A percentile compares a stretch with the other conserved stretches of the same genome.
These are phyloP conservation scores for Boletellus ananas DNA, from an alignment of 768 basidiomycete species.

Conservation along the genomic window DNA sequence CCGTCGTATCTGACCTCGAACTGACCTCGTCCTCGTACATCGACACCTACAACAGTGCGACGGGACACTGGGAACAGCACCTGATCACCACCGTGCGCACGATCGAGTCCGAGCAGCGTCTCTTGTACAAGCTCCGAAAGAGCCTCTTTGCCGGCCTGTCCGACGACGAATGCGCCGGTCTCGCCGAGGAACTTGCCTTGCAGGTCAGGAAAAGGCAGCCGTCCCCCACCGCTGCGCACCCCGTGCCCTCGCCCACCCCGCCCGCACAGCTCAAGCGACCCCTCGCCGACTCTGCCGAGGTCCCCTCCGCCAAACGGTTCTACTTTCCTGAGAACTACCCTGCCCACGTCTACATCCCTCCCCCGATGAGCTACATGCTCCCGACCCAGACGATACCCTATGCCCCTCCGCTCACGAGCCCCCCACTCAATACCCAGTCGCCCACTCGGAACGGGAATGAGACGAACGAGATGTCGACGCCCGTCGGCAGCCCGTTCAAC, in stretches of 20 bases:
- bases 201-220: conserved; percentile 33
- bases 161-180: conserved; percentile 55
- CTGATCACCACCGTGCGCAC: conserved; percentile 54
- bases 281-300: conserved; percentile 21
- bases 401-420: conserved; percentile 17
- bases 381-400: conserved; percentile 28
- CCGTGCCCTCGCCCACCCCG: conserved; percentile 3
- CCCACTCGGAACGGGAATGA: conserved; percentile 12
- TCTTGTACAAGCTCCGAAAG: conserved; percentile 59
- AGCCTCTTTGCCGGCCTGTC: conserved; percentile 53
- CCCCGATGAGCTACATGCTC: conserved; percentile 26
- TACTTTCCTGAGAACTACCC: conserved; percentile 27
- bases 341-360: conserved; percentile 29
- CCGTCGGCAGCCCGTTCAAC: conserved; percentile 16
- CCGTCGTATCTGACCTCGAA: conserved; percentile 53
- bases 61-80: conserved; percentile 68
- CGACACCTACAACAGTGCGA: conserved; percentile 52
- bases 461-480: conserved; percentile 13
- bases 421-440: conserved; percentile 12
- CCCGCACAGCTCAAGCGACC: conserved; percentile 26
- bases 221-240: neutral
- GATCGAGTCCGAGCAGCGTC: conserved; percentile 55
- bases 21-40: conserved; percentile 51
- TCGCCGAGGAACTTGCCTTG: conserved; percentile 51
- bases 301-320: conserved; percentile 26